Percentiles rank a stretch among this genome's conserved stretches.
These are phyloP conservation scores for Przewalskia tangutica DNA, from an alignment of 257 asterid genomes.

Conservation along the genomic window DNA sequence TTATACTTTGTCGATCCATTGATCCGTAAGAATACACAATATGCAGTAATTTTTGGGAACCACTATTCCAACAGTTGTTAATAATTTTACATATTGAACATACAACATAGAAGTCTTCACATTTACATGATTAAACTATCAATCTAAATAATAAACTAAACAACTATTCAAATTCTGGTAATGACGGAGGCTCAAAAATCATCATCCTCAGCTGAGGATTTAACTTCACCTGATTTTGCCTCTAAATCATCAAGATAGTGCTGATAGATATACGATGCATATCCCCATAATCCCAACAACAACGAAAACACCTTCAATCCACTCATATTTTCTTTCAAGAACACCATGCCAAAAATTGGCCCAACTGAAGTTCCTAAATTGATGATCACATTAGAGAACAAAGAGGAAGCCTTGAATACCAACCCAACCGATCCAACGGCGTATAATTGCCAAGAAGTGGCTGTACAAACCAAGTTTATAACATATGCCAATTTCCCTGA, in stretches of 20 bases:
- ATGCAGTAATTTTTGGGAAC: neutral
- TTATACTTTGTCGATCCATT: neutral
- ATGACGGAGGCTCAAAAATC: neutral
- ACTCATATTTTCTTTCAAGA: conserved; percentile 34
- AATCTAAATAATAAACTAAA: neutral
- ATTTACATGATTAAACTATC: neutral
- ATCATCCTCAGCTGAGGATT: neutral
- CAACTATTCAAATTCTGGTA: neutral
- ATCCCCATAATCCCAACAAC: conserved; percentile 31
- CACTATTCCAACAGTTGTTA: neutral
- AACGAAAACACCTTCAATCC: conserved; percentile 25
- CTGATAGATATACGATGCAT: conserved; percentile 29
- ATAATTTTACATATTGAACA: neutral
- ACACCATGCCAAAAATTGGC: conserved; percentile 25
- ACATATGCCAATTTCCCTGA: conserved; percentile 19
- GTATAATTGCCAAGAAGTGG: conserved; percentile 32
- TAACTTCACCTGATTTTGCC: neutral
- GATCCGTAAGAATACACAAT: neutral
- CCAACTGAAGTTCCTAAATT: conserved; percentile 26
- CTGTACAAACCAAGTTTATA: conserved; percentile 8
- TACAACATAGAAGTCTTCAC: neutral
- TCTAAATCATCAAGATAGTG: conserved; percentile 14
- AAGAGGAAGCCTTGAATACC: conserved; percentile 29
- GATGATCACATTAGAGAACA: conserved; percentile 35
- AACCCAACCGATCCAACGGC: conserved; percentile 26